Evolutionary conservation across 495 filamentous ascomycete genomes (phyloP).

Genomic region (Xylaria grammica): DNA sequence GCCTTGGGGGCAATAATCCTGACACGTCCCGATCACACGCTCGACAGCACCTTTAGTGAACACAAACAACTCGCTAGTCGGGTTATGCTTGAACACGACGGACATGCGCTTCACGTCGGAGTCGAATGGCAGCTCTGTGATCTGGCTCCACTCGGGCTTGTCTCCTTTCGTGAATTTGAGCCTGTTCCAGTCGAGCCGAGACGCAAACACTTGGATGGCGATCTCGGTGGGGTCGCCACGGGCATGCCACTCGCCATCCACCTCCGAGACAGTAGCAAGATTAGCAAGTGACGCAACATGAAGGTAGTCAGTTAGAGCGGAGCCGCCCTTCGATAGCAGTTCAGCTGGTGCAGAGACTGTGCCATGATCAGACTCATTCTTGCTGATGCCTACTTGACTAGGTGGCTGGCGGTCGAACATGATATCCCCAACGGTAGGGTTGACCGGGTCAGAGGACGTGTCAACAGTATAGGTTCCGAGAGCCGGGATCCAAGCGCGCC

Average conservation of each 20-base stretch:
- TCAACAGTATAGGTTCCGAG: constrained; percentile 66
- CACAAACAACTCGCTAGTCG: constrained; percentile 46
- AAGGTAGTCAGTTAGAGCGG: constrained; percentile 59
- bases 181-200: constrained; percentile 65
- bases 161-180: constrained; percentile 56
- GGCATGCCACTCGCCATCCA: constrained; percentile 60
- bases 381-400: constrained; percentile 20
- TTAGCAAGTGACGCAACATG: constrained; percentile 69
- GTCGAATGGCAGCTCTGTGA: constrained; percentile 70
- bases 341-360: constrained; percentile 36
- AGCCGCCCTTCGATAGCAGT: constrained; percentile 32
- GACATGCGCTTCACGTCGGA: constrained; percentile 74
- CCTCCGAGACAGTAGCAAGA: constrained; percentile 61
- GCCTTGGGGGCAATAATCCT: constrained; percentile 50
- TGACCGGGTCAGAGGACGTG: constrained; percentile 58
- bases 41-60: constrained; percentile 75
- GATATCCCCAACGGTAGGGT: constrained; percentile 61
- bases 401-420: constrained; percentile 48
- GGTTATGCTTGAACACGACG: constrained; percentile 58
- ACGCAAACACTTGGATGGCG: constrained; percentile 71
- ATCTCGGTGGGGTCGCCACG: constrained; percentile 73
- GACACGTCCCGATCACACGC: constrained; percentile 59
- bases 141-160: constrained; percentile 59
- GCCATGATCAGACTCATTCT: constrained; percentile 7
- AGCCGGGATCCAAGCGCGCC: constrained; percentile 57